Base-by-base conservation (phyloP, 179 eudicot genomes). In the Corrigiola litoralis region DNA sequence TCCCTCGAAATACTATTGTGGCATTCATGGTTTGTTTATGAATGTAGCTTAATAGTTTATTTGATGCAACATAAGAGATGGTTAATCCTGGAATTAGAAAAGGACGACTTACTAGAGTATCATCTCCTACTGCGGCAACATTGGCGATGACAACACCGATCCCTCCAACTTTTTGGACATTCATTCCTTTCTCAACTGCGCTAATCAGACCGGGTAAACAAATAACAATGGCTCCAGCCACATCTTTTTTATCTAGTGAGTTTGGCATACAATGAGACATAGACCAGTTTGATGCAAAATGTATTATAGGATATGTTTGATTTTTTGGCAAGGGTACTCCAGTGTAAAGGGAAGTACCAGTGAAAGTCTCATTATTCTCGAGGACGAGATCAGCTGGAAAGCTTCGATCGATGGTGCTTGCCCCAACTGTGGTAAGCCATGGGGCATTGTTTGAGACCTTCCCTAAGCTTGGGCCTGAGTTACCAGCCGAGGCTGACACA, bases 401-500 rank as follows among this genome's bases (percentile, higher is more conserved):
- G 3, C 23, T 40, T 16, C 76, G 23, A 8, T 72, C 76, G 1
- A 72, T 66, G 3, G 67, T 66, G 37, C 76, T 66, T 2, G 76
- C 76, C 1, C 67, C 76, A 2, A 60, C 57, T 5, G 71, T 59
- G 1, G 61, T 66, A 13, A 66, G 3, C 76, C 76, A 72, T 1
- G 76, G 76, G 24, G 71, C 62, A 23, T 13, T 18, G 41, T 66
- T 66, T 14, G 67, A 11, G 1, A 72, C 18, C 0, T 7, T 0
- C 23, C 53, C 55, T 0, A 2, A 21, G 0, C 0, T 1, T 2
- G 62, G 62, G 1, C 76, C 76, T 0, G 33, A 4, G 21, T 72
- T 72, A 1, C 76, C 76, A 0, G 61, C 71, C 0, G 76, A 59
- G 3, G 67, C 76, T 4, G 76, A 66, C 12, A 72, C 65, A 31